Base-by-base conservation (phyloP, 2,329 filamentous ascomycete genomes). In the Ciborinia camelliae region DNA sequence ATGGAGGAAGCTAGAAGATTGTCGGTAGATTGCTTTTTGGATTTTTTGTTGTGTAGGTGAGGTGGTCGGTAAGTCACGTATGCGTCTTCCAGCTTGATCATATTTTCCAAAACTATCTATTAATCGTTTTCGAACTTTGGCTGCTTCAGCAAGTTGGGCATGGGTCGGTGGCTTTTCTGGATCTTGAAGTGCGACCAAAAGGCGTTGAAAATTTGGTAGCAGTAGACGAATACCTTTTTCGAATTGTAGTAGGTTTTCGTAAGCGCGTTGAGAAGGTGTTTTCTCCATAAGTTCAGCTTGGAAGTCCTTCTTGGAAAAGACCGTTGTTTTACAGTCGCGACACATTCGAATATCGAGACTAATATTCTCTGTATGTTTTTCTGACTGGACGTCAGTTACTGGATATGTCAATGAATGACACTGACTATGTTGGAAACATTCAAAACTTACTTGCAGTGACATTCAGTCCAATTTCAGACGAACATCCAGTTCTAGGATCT, bases 281-380 rank as follows among this genome's bases (percentile, higher is more conserved):
- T 82, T 83, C 23, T 81, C 79, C 2, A 79, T 77, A 10, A 87
- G 74, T 67, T 87, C 85, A 37, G 82, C 81, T 39, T 82, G 81
- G 71, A 91, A 91, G 70, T 91, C 89, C 66, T 84, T 82, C 70
- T 84, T 85, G 72, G 84, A 84, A 76, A 91, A 91, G 26, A 91
- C 77, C 0, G 85, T 90, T 39, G 83, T 78, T 69, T 84, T 92
- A 79, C 95, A 99, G 64, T 96, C 92, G 72, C 89, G 90, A 77
- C 95, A 99, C 84, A 99, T 94, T 50, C 95, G 87, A 20, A 99
- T 81, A 73, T 97, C 91, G 51, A 98, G 78, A 62, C 85, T 87
- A 50, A 96, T 76, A 20, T 52, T 84, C 18, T 78, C 79, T 74
- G 81, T 68, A 71, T 76, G 68, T 71, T 84, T 83, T 69, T 85